These are phyloP conservation scores for Phytophthora rubi DNA, from an alignment of 352 stramenopile genomes.

Conservation along the genomic window DNA sequence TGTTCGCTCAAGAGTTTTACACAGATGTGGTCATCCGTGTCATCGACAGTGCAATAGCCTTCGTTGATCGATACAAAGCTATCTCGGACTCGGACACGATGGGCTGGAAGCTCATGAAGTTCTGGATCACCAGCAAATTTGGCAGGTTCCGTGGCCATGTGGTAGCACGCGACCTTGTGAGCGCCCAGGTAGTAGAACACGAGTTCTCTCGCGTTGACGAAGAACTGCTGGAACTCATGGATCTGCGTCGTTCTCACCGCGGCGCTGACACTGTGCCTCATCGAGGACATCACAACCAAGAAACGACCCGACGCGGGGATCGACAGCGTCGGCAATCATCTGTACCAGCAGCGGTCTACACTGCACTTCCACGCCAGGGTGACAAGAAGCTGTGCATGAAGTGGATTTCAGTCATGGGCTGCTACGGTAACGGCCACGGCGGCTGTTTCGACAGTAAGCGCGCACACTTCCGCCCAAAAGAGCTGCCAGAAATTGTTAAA, in stretches of 20 bases:
- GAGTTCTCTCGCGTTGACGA: constrained; percentile 19
- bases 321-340: background rate
- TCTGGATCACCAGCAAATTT: too few species aligned
- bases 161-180: too few species aligned
- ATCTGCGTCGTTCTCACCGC: constrained; percentile 3
- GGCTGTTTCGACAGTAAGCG: constrained; percentile 12
- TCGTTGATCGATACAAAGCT: too few species aligned
- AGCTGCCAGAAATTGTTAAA: constrained; percentile 1
- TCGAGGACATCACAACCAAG: too few species aligned
- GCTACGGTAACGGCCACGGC: constrained; percentile 1
- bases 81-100: too few species aligned
- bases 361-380: background rate
- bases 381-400: constrained; percentile 19
- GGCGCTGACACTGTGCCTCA: too few species aligned
- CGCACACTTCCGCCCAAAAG: constrained; percentile 3
- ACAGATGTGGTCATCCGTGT: too few species aligned
- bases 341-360: background rate
- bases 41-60: too few species aligned
- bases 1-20: too few species aligned
- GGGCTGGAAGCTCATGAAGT: too few species aligned
- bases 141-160: too few species aligned
- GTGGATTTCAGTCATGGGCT: constrained; percentile 1
- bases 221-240: constrained; percentile 5
- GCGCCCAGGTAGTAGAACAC: too few species aligned
- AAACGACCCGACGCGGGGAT: background rate